phyloP scores from a whole-genome alignment of 2,329 filamentous ascomycete genomes.

The Clarireedia sp. region DNA sequence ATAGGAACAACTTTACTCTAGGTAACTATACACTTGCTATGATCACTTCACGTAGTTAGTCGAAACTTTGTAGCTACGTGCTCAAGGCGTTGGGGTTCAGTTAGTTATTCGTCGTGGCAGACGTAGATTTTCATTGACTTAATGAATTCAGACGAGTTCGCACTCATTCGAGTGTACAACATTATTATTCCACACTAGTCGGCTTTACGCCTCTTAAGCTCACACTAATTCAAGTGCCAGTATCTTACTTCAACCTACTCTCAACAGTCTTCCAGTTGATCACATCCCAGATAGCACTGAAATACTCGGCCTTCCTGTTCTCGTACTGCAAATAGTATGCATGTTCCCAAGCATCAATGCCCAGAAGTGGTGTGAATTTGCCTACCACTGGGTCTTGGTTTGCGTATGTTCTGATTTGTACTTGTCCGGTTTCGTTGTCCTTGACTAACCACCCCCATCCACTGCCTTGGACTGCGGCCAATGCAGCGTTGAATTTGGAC shows the following conservation, averaged over 20 bases:
- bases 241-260: slow-evolving; percentile 52
- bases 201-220: neutral
- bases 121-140: too few species aligned
- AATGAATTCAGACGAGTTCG: too few species aligned
- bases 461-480: slow-evolving; percentile 52
- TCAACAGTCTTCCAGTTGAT: slow-evolving; percentile 91
- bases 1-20: too few species aligned
- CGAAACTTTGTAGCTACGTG: too few species aligned
- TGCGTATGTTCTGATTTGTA: slow-evolving; percentile 62
- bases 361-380: slow-evolving; percentile 72
- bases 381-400: slow-evolving; percentile 89
- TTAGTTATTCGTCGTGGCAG: too few species aligned
- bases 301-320: slow-evolving; percentile 96
- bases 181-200: too few species aligned
- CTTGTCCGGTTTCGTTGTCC: slow-evolving; percentile 43
- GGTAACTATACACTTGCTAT: too few species aligned
- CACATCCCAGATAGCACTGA: slow-evolving; percentile 87
- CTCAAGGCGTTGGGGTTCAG: too few species aligned
- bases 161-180: too few species aligned
- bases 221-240: neutral
- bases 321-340: slow-evolving; percentile 94
- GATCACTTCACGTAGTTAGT: too few species aligned
- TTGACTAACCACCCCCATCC: slow-evolving; percentile 53
- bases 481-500: slow-evolving; percentile 48
- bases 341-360: slow-evolving; percentile 94